phyloP scores from a whole-genome alignment of 2,329 filamentous ascomycete species.

The Cordyceps fumosorosea region DNA sequence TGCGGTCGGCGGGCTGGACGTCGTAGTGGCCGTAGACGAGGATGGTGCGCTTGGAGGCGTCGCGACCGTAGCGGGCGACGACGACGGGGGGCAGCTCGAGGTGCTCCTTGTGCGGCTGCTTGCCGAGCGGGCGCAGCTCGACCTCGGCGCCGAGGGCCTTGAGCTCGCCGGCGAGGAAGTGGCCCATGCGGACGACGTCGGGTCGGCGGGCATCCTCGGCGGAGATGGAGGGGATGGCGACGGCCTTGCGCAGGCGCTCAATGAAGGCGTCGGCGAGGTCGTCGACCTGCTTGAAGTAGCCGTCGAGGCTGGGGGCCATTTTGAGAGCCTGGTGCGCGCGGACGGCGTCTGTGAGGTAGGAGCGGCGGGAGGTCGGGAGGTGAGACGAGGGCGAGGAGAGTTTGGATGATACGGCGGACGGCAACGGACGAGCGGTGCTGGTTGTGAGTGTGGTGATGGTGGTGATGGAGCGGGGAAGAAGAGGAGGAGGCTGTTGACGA shows the following conservation, averaged over 20 bases:
- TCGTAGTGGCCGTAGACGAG: slow-evolving; percentile 98
- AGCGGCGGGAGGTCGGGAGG: slow-evolving; percentile 19
- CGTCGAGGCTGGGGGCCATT: slow-evolving; percentile 87
- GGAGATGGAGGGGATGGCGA: slow-evolving; percentile 93
- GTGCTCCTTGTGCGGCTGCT: slow-evolving; percentile 84
- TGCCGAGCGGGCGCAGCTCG: slow-evolving; percentile 78
- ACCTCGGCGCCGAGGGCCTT: slow-evolving; percentile 78
- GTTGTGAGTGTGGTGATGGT: neutral
- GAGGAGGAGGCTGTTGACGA: neutral
- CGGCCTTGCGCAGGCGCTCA: slow-evolving; percentile 81
- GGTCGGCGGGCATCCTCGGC: slow-evolving; percentile 81
- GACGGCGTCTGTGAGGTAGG: slow-evolving; percentile 48
- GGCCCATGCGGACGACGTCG: slow-evolving; percentile 94
- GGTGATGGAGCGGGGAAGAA: slow-evolving; percentile 1
- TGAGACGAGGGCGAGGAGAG: neutral
- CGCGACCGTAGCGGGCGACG: slow-evolving; percentile 84
- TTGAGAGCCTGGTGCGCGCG: slow-evolving; percentile 57
- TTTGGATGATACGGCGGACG: neutral
- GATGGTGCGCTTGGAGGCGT: slow-evolving; percentile 89
- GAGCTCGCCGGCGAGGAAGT: slow-evolving; percentile 81
- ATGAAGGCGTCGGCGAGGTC: slow-evolving; percentile 73
- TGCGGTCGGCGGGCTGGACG: slow-evolving; percentile 88
- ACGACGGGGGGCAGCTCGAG: slow-evolving; percentile 90
- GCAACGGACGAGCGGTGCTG: neutral
- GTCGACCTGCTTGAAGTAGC: slow-evolving; percentile 91